Base-by-base conservation (phyloP, 352 stramenopile genomes). In the Globisporangium orthogonon region DNA sequence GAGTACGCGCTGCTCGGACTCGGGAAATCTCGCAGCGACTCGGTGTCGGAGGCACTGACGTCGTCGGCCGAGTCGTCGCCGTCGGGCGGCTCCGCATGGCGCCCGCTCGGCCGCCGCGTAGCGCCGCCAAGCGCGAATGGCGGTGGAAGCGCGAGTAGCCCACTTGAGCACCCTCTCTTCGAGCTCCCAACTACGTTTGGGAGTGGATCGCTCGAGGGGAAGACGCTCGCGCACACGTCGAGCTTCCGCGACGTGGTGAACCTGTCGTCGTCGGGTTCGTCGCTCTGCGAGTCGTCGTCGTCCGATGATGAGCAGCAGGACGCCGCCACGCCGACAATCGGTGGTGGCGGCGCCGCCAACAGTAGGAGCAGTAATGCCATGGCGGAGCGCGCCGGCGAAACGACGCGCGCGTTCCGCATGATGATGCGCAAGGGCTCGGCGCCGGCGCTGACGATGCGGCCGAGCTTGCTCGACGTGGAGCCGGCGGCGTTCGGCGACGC, bases 201-300 rank as follows among this genome's bases (percentile, higher is more conserved):
- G 7, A 35, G 37, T 15, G n/a, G 43, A 29, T 58, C 62, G 3
- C 46, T 71, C 4, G 71, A 66, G 18, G 15, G 31, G 17, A 50
- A 53, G n/a, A 63, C 67, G 58, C 63, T 86, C 0, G 52, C 67
- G 29, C 63, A 78, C 49, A 48, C 63, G 10, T 54, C 59, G 11
- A 83, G 71, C 54, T 83, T 80, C 50, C 76, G 73, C 3, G 73
- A 78, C 5, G 63, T 81, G 4, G 65, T 71, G 15, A 71, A 69
- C 51, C 54, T 86, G 23, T 86, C 76, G 52, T 83, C 70, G 3
- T 83, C 76, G 0, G 71, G 56, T 28, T 86, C 76, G 43, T 86
- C 76, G 31, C 59, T 82, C 35, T 75, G 75, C 58, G 76, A 81
- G 52, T 83, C 73, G 28, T 77, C 68, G 17, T 76, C 65, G 17